These are phyloP conservation scores for Pichia phayaonensis DNA, from an alignment of 805 yeast species.

Conservation along the genomic window DNA sequence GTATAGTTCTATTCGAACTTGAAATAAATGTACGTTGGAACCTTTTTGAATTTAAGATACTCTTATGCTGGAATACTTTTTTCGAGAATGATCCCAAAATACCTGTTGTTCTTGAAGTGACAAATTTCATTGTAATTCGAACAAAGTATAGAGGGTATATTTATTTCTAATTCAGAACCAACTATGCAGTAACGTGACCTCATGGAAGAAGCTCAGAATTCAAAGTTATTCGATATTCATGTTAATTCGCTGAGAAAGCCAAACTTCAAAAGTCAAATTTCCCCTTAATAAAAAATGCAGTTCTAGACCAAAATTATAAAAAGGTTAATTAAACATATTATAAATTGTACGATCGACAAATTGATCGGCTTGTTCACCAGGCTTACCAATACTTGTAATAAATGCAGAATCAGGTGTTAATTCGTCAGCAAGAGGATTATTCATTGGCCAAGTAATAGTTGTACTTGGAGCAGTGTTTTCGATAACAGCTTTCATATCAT, in stretches of 20 bases:
- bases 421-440: neutral
- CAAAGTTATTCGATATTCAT: neutral
- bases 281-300: neutral
- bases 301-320: neutral
- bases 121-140: neutral
- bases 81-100: neutral
- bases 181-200: too few relatives aligned
- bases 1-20: neutral
- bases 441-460: neutral
- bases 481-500: neutral
- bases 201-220: too few relatives aligned
- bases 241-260: neutral
- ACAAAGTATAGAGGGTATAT: neutral
- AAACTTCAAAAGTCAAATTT: neutral
- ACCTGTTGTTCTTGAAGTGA: neutral
- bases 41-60: neutral
- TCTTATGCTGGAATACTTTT: neutral
- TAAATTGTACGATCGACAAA: constrained; percentile 14
- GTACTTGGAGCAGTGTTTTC: neutral
- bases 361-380: neutral
- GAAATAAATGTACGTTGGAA: neutral
- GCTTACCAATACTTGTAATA: neutral
- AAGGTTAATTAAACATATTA: constrained; percentile 10
- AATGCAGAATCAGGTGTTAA: neutral
- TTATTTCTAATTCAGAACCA: neutral